Base-by-base conservation (phyloP, 805 yeast genomes). In the Saccharomycopsis amapae region DNA sequence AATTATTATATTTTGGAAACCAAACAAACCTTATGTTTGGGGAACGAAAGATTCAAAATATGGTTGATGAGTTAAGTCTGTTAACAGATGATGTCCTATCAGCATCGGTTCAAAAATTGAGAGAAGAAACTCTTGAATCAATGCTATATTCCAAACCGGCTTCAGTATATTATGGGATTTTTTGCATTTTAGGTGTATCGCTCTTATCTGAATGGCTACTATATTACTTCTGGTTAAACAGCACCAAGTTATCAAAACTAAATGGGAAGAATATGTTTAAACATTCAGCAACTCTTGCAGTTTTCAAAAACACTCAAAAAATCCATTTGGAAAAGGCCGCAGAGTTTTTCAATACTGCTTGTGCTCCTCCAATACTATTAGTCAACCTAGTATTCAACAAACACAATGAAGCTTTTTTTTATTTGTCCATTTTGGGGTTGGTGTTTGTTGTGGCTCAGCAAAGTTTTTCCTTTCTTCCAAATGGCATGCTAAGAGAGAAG, bases 351-450 rank as follows among this genome's bases (percentile, higher is more conserved):
- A 42, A 36, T 26, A n/a, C 31, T 17, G 20, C 17, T 2, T 13
- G 23, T 6, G 41, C 17, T 5, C 46, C 46, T 6, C n/a, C n/a
- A n/a, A 10, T 36, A 10, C 9, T 42, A 12, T 36, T 35, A 10
- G 9, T 30, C 33, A 12, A 18, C 5, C 7, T 15, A 9, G 17
- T 42, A 6, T n/a, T 13, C 22, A 24, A 22, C 20, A 26, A 12
- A 32, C 5, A 23, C 23, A 19, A 18, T 23, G 44, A 36, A n/a
- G 43, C 46, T 17, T 22, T 42, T 7, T 36, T 25, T n/a, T 35
- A 2, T 35, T 10, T 35, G 4, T n/a, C 41, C 4, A 25, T 36
- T 6, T 9, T 42, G 10, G n/a, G 31, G n/a, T n/a, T 42, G 5
- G 4, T 35, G n/a, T 13, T 42, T 2, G 34, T 35, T 7, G 7